Evolutionary conservation across 2,329 filamentous ascomycete species (phyloP).

Genomic region (Sarocladium oryzae): DNA sequence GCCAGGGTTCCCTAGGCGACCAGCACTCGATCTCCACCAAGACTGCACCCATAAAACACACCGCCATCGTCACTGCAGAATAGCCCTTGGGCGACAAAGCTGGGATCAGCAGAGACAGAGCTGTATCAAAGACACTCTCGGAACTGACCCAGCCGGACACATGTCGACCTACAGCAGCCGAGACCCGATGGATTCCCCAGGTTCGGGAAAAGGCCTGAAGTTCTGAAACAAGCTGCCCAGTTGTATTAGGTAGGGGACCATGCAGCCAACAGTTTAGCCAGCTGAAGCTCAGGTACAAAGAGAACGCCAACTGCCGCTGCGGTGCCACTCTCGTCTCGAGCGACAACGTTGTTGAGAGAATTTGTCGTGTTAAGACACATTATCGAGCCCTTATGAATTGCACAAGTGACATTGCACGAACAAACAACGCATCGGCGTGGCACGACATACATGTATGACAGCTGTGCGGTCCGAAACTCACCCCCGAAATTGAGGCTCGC

Average conservation of each 20-base stretch:
- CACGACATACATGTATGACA: no score
- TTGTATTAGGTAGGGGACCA: not conserved
- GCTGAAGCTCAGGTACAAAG: not conserved
- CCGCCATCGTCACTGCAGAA: not conserved
- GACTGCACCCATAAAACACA: not conserved
- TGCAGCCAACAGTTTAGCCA: not conserved
- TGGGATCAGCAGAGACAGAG: not conserved
- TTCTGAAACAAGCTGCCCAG: not conserved
- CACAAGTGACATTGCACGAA: no score
- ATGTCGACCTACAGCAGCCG: not conserved
- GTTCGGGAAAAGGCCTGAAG: no score
- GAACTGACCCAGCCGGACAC: not conserved
- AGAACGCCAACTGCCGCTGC: not conserved
- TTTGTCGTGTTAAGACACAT: no score
- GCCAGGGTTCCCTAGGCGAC: slow-evolving; percentile 6
- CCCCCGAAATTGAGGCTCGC: no score
- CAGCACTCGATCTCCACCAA: not conserved
- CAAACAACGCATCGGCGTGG: no score
- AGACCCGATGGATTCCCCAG: not conserved
- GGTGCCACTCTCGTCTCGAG: not conserved
- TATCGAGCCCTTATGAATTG: no score
- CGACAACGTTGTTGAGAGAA: no score
- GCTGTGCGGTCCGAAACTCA: no score
- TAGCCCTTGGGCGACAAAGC: not conserved
- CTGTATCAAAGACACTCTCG: not conserved